A percentile compares a stretch with the other conserved stretches of the same genome.
Evolutionary conservation across 139 green algal species (phyloP).

Genomic region (Chlorokybus atmophyticus): DNA sequence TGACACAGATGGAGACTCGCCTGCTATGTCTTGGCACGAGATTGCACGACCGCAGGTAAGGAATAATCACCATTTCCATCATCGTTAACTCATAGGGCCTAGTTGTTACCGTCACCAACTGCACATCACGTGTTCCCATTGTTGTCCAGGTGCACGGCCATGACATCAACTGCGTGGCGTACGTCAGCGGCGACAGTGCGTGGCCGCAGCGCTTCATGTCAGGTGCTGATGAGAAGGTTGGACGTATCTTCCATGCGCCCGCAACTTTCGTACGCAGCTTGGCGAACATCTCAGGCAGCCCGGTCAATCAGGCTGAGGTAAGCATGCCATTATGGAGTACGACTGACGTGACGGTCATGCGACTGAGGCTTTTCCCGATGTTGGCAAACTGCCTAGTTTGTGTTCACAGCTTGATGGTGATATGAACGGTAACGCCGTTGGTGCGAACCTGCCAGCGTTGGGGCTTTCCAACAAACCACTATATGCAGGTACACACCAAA

Average conservation of each 20-base stretch:
- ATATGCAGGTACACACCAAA: conserved; percentile 3
- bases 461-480: conserved; percentile 85
- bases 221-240: conserved; percentile 88
- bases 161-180: conserved; percentile 66
- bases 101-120: no score
- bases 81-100: no score
- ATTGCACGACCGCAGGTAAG: conserved; percentile 61
- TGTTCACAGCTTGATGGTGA: no score
- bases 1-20: not conserved
- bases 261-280: conserved; percentile 47
- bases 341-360: no score
- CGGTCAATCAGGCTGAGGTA: no score
- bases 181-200: conserved; percentile 23
- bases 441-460: conserved; percentile 44
- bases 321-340: no score
- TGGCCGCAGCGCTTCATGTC: conserved; percentile 26
- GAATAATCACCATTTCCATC: no score
- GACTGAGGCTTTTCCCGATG: no score
- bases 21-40: conserved; percentile 59
- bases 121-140: no score
- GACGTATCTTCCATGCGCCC: conserved; percentile 78
- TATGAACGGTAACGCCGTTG: conserved; percentile 10
- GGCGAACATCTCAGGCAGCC: not conserved
- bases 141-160: conserved; percentile 97
- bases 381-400: no score